A percentile compares a stretch with the other conserved stretches of the same genome.
Evolutionary conservation across 495 filamentous ascomycete genomes (phyloP).

Genomic region (Chaetomium tenue): DNA sequence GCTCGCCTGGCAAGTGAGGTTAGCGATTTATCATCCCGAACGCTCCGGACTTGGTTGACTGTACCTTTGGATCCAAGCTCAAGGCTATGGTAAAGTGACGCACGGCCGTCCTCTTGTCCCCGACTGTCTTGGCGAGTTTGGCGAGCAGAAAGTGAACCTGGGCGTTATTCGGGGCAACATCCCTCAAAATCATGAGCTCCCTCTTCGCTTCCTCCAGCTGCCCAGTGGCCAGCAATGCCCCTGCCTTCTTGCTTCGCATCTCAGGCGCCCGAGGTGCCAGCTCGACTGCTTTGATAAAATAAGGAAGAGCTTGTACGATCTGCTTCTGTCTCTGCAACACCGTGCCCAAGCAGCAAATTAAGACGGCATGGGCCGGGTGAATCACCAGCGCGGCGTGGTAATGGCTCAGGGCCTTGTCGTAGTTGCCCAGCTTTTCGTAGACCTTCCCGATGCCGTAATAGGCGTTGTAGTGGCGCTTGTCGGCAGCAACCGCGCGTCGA

Average conservation of each 20-base stretch:
- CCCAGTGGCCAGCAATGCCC: conserved; percentile 75
- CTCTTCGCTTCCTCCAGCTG: conserved; percentile 65
- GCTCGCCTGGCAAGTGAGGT: conserved; percentile 62
- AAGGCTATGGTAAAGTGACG: conserved; percentile 90
- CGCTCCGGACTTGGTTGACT: neutral
- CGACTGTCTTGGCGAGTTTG: conserved; percentile 76
- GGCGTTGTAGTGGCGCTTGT: conserved; percentile 90
- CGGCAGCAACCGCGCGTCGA: conserved; percentile 74
- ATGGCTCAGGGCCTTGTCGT: conserved; percentile 83
- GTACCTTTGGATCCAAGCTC: conserved; percentile 94
- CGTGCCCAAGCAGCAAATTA: conserved; percentile 86
- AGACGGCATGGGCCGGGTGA: conserved; percentile 85
- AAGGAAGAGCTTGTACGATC: conserved; percentile 67
- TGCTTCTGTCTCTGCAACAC: conserved; percentile 86
- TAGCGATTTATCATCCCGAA: conserved; percentile 18
- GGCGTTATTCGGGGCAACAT: conserved; percentile 88
- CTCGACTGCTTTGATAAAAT: conserved; percentile 76
- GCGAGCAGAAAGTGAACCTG: conserved; percentile 93
- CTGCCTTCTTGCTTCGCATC: conserved; percentile 88
- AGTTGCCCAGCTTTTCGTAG: conserved; percentile 92
- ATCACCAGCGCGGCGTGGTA: conserved; percentile 82
- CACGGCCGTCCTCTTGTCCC: conserved; percentile 77
- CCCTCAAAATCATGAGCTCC: conserved; percentile 80
- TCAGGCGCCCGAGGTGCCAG: conserved; percentile 78
- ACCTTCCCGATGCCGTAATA: conserved; percentile 94